Conservation (phyloP, 1,284 basidiomycete genomes). For the Cryptococcus neoformans region DNA sequence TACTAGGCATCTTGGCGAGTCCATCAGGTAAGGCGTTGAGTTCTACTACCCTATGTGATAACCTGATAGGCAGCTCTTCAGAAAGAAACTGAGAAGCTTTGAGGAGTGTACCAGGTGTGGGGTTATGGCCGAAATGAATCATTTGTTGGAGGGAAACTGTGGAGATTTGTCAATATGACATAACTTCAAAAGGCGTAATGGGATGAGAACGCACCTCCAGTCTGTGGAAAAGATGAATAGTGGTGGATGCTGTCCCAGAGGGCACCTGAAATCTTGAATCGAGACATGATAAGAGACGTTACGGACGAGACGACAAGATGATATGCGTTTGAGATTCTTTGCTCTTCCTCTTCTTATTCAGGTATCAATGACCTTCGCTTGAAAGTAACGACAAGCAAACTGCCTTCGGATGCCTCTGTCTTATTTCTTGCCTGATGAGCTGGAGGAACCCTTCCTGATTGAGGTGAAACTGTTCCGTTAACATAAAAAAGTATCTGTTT, state of each 20-base stretch:
- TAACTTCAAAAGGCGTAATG: background rate
- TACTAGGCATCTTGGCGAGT: conserved; percentile 86
- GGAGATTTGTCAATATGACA: background rate
- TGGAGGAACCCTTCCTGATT: background rate
- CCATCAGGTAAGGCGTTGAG: conserved; percentile 92
- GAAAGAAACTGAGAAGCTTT: conserved; percentile 79
- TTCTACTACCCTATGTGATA: conserved; percentile 96
- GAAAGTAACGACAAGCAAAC: background rate
- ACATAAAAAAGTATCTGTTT: background rate
- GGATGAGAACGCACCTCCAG: conserved; percentile 61
- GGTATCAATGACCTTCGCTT: background rate
- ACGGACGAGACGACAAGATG: background rate
- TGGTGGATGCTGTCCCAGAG: conserved; percentile 92
- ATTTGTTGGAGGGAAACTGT: conserved; percentile 87
- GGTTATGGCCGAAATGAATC: conserved; percentile 83
- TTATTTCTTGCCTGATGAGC: background rate
- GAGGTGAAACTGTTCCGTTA: background rate
- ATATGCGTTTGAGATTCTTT: background rate
- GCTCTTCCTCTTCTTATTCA: background rate
- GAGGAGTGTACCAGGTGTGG: conserved; percentile 79
- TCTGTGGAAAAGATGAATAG: conserved; percentile 91
- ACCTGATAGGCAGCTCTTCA: conserved; percentile 78
- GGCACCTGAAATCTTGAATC: conserved; percentile 63
- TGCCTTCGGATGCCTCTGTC: too few relatives aligned
- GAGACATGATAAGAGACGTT: conserved; percentile 32